Conservation (phyloP, 371 early-diverging fungal genomes). For the Mucor racemosus region DNA sequence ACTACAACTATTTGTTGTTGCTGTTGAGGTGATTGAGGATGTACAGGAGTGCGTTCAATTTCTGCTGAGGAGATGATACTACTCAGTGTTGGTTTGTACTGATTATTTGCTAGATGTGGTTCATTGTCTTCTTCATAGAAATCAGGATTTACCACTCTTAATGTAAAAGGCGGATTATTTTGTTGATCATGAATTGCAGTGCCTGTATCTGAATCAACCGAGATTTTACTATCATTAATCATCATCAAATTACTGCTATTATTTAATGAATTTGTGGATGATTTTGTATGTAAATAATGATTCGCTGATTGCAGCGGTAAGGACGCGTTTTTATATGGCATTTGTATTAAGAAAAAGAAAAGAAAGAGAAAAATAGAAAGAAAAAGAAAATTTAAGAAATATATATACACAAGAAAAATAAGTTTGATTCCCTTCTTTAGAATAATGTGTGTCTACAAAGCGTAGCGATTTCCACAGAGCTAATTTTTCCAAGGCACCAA, state of each 20-base stretch:
- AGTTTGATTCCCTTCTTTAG: conserved; percentile 16
- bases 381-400: conserved; percentile 7
- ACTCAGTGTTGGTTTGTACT: conserved; percentile 15
- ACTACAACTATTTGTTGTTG: conserved; percentile 11
- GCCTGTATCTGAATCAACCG: conserved; percentile 23
- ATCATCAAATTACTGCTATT: conserved; percentile 2
- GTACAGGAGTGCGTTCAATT: neutral
- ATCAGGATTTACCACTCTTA: conserved; percentile 32
- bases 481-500: conserved; percentile 6
- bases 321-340: conserved; percentile 13
- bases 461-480: neutral
- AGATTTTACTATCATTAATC: conserved; percentile 16
- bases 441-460: neutral
- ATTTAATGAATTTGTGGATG: neutral
- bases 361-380: neutral
- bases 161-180: conserved; percentile 7
- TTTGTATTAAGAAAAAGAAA: neutral
- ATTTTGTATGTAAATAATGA: conserved; percentile 1
- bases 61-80: conserved; percentile 23
- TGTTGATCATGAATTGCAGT: conserved; percentile 10
- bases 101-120: conserved; percentile 8
- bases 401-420: conserved; percentile 11
- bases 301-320: neutral
- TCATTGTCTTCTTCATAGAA: conserved; percentile 23
- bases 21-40: neutral